These are phyloP conservation scores for Pythium myriotylum DNA, from an alignment of 352 stramenopile genomes.

Conservation along the genomic window DNA sequence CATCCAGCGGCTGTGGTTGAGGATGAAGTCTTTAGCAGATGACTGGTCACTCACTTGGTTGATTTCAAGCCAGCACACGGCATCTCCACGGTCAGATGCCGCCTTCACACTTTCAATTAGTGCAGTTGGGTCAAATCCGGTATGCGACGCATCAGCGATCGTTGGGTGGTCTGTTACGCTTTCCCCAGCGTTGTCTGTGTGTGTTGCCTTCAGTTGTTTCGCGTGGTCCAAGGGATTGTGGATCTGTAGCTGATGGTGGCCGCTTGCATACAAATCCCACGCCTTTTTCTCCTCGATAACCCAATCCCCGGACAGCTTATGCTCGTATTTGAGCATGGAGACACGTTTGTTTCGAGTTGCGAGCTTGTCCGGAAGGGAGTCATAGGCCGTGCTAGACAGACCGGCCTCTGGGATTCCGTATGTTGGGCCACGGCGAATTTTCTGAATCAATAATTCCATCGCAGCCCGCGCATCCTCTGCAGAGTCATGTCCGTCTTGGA, in stretches of 20 bases:
- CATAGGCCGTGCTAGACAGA: constrained; percentile 48
- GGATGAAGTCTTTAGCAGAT: constrained; percentile 60
- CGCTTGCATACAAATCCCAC: constrained; percentile 74
- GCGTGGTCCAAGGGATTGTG: constrained; percentile 64
- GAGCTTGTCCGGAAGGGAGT: constrained; percentile 70
- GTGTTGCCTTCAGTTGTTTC: constrained; percentile 18
- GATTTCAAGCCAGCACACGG: constrained; percentile 80
- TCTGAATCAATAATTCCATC: constrained; percentile 77
- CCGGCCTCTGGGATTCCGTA: constrained; percentile 67
- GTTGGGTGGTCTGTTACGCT: neutral
- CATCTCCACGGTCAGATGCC: constrained; percentile 29
- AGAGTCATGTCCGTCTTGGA: constrained; percentile 75
- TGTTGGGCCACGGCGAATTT: constrained; percentile 62
- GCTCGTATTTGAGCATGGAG: constrained; percentile 42
- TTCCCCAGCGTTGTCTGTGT: neutral
- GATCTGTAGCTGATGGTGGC: constrained; percentile 49
- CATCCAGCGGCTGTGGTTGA: constrained; percentile 71
- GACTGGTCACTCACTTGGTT: constrained; percentile 43
- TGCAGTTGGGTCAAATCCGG: constrained; percentile 23
- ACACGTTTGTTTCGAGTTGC: constrained; percentile 48
- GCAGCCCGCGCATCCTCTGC: constrained; percentile 80
- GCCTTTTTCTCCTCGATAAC: constrained; percentile 49
- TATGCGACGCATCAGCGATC: constrained; percentile 19
- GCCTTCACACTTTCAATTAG: constrained; percentile 41
- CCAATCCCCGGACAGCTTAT: constrained; percentile 18